phyloP scores from a whole-genome alignment of 768 basidiomycete species.

The Auricularia heimuer region DNA sequence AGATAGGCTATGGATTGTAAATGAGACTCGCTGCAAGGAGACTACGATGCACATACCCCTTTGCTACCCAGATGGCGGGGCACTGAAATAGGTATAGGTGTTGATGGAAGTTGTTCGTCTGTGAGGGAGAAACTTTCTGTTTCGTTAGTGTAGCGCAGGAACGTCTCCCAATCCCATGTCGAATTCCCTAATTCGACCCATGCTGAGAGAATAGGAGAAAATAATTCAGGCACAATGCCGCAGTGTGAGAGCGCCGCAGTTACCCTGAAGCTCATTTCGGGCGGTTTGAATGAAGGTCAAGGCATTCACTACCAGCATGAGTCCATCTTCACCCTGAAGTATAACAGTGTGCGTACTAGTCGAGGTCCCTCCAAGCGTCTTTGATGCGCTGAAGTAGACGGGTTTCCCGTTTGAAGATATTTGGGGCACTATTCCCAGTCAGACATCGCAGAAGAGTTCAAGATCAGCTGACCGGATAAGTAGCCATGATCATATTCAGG shows the following conservation, averaged over 20 bases:
- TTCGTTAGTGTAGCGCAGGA: background rate
- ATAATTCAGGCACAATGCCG: background rate
- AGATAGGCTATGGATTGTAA: background rate
- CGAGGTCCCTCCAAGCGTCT: background rate
- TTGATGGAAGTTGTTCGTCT: background rate
- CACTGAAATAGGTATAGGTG: background rate
- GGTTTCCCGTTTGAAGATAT: background rate
- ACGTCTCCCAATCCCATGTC: background rate
- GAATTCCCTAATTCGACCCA: background rate
- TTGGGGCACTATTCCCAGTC: background rate
- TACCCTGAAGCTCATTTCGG: background rate
- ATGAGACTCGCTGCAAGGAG: background rate
- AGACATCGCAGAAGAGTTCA: background rate
- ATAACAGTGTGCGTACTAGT: background rate
- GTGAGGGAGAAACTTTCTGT: background rate
- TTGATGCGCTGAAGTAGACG: background rate
- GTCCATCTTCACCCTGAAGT: background rate
- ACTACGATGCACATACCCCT: background rate
- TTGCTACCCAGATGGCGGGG: background rate
- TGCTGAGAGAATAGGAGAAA: background rate
- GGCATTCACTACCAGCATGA: background rate
- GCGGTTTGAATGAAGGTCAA: background rate
- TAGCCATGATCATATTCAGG: background rate
- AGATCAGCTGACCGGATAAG: background rate
- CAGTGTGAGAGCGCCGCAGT: background rate